Evolutionary conservation across 169 alveolate species (phyloP), one percentile per base, ranked within the genome.

Genomic region (Cryptosporidium andersoni): DNA sequence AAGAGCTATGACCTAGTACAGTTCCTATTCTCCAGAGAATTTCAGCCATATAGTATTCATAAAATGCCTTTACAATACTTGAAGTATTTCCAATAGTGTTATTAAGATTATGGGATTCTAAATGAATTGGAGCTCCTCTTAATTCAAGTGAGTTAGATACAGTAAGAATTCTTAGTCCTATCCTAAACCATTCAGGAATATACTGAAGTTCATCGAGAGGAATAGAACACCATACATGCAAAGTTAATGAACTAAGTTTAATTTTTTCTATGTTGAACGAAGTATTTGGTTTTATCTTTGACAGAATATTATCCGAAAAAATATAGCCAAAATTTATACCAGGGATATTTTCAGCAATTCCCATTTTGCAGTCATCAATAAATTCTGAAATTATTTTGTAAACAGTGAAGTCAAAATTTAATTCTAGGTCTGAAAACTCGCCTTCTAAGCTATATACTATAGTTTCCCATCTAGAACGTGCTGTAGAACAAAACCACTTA

Each of bases 1-100:
- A 88, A 65, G 96, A 92, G 34, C 96, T 93, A 82, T 95, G 94
- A 25, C 97, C 97, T 48, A 95, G 88, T 37, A 94, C 89, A 4
- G 94, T 88, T 40, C 95, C 96, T 34, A 94, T 82, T n/a, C 90
- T 88, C 66, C 89, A 65, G 49, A 90, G 62, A 64, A 90, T 55
- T 43, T 85, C 89, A 40, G 89, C 85, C 85, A 74, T 74, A 48
- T 74, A 74, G 47, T 74, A 74, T 42, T 74, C 85, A 42, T 74
- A 74, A 55, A 74, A 74, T 12, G 67, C 85, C 25, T 60, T 74
- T 6, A 51, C 53, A 11, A 74, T 74, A 42, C 60, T 74, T 25
- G 55, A 55, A 25, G 58, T 67, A 9, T 64, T 63, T 2, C 89
- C 88, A 6, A 68, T 81, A 1, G 89, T 62, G 47, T 66, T 65